Base-by-base conservation (phyloP, 2,329 filamentous ascomycete genomes). In the Seiridium cupressi region DNA sequence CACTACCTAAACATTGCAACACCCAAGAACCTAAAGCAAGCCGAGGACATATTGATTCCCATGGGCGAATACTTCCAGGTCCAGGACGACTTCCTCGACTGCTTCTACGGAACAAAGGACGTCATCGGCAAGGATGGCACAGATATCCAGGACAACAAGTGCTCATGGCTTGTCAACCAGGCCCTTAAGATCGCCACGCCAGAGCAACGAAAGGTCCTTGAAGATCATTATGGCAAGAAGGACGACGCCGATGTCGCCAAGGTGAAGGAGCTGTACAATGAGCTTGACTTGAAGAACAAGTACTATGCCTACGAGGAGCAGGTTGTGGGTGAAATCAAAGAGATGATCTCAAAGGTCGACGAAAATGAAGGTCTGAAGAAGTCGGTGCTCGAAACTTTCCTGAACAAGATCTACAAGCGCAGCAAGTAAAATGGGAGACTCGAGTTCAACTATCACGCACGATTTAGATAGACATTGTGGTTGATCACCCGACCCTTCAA, bases 101-200 rank as follows among this genome's bases (percentile, higher is more conserved):
- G 96, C 80, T 99, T 95, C 73, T 58, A 26, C 18, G 95, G 94
- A 69, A 89, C 94, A 69, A 93, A 95, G 44, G 87, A 92, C 71
- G 86, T 93, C 72, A 95, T 99, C 74, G 95, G 95, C 77, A 99
- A 99, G 87, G 97, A 98, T 66, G 95, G 95, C 66, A 99, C 95
- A 62, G 95, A 99, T 73, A 99, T 99, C 77, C 89, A 93, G 84
- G 95, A 99, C 81, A 99, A 99, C 86, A 99, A 99, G 85, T 99
- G 95, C 84, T 96, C 92, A 47, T 99, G 95, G 95, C 82, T 99
- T 62, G 86, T 99, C 77, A 99, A 99, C 84, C 89, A 97, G 79
- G 95, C 95, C 51, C 83, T 99, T 61, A 84, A 88, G 74, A 84
- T 89, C 63, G 90, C 86, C 65, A 93, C 85, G 2, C 88, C 92